These are phyloP conservation scores for Paramecium sexaurelia DNA, from an alignment of 73 alveolate species.

Conservation along the genomic window DNA sequence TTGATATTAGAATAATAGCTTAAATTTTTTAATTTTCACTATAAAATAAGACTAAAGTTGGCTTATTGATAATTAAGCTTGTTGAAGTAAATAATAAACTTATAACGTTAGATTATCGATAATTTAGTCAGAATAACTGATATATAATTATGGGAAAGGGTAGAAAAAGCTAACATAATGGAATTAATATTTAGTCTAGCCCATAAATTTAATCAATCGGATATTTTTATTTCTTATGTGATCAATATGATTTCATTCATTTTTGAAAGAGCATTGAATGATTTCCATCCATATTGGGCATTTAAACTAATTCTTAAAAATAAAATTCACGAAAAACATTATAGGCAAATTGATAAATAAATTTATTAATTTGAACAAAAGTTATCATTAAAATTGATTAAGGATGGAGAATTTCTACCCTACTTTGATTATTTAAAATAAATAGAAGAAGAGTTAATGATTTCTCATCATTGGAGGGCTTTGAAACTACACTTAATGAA, in stretches of 20 bases:
- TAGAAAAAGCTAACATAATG: background rate
- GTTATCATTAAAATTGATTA: background rate
- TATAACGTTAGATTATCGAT: slow-evolving; percentile 39
- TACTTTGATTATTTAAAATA: slow-evolving; percentile 16
- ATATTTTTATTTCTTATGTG: slow-evolving; percentile 38
- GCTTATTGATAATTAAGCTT: background rate
- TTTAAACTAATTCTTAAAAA: background rate
- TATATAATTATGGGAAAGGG: slow-evolving; percentile 17
- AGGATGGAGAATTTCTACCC: slow-evolving; percentile 8
- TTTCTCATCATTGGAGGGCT: background rate
- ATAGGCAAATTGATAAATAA: background rate
- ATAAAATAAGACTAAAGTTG: background rate
- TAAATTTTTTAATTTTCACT: background rate
- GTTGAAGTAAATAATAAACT: too few species aligned
- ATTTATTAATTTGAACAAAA: background rate
- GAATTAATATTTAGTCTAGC: background rate
- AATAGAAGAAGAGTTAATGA: background rate
- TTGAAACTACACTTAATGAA: background rate
- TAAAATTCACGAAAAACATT: background rate
- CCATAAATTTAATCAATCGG: background rate
- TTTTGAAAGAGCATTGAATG: slow-evolving; percentile 35
- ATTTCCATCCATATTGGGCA: slow-evolving; percentile 59
- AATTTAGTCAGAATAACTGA: slow-evolving; percentile 40
- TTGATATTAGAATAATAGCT: background rate
- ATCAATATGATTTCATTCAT: background rate